A percentile compares a stretch with the other conserved stretches of the same genome.
Conservation (phyloP, 768 basidiomycete species). For the Boletus speciosus region DNA sequence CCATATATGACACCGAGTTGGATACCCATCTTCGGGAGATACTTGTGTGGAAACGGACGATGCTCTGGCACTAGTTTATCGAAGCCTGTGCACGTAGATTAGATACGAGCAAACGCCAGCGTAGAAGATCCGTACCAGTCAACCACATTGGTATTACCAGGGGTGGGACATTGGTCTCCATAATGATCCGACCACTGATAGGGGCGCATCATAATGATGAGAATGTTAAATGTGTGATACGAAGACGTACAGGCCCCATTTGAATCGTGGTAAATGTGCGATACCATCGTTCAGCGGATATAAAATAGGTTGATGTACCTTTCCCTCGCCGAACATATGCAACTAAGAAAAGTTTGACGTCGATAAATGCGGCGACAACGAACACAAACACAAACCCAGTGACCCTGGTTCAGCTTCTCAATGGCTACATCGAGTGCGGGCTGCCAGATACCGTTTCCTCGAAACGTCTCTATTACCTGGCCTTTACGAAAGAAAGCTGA, state of each 20-base stretch:
- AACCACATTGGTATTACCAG: slow-evolving; percentile 92
- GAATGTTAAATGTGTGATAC: neutral
- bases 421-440: slow-evolving; percentile 82
- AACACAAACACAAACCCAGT: slow-evolving; percentile 62
- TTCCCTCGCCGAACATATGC: slow-evolving; percentile 89
- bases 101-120: neutral
- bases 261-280: slow-evolving; percentile 68
- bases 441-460: slow-evolving; percentile 89
- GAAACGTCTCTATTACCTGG: slow-evolving; percentile 88
- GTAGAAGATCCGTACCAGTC: slow-evolving; percentile 46
- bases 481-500: slow-evolving; percentile 84
- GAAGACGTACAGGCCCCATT: slow-evolving; percentile 88
- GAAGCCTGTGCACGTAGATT: slow-evolving; percentile 48
- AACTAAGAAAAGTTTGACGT: slow-evolving; percentile 47
- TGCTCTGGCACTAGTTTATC: slow-evolving; percentile 90
- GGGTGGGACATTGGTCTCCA: slow-evolving; percentile 62
- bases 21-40: slow-evolving; percentile 58
- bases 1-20: slow-evolving; percentile 78
- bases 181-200: slow-evolving; percentile 76
- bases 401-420: slow-evolving; percentile 71
- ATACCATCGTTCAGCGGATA: slow-evolving; percentile 44
- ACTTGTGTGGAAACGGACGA: slow-evolving; percentile 70
- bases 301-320: slow-evolving; percentile 69
- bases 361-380: neutral
- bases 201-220: neutral